Evolutionary conservation across 2,329 filamentous ascomycete species (phyloP), one percentile per base, ranked within the genome.

Genomic region (Aureobasidium melanogenum): DNA sequence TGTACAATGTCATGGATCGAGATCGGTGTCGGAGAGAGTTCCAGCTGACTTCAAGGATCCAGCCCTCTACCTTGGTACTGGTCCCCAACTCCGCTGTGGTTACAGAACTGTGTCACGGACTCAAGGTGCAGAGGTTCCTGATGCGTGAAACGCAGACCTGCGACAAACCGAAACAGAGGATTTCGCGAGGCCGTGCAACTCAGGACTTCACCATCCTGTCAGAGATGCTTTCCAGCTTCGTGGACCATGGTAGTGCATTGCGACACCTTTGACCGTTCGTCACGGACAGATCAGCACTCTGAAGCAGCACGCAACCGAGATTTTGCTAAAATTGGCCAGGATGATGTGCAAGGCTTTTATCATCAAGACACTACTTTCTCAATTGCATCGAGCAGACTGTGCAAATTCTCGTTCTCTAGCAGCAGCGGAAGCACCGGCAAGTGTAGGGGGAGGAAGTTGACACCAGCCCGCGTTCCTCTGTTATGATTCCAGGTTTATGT

Each of bases 71-170:
- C 41, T 34, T 14, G 54, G 54, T 36, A 47, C 41, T 36, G 54
- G 54, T 38, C 19, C 54, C 52, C 19, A 56, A 19, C 6, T 36
- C 41, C 41, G 54, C 41, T 26, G 28, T 36, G 30, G 41, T 36
- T 22, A 30, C 54, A 32, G 32, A 47, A 57, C 54, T 57, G 54
- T 57, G 38, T 28, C 54, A 47, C 41, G 24, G n/a, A n/a, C n/a
- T n/a, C n/a, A n/a, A n/a, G n/a, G 54, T 36, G 54, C 41, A 57
- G 38, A 51, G n/a, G 19, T 10, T 24, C 41, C 41, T 28, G 41
- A 47, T 28, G 54, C 41, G 41, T 57, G 54, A 36, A 47, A 57
- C 54, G 22, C 14, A 46, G 54, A 47, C 52, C 50, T 57, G 54
- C 54, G 41, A 38, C 54, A 47, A 17, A 57, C 54, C 54, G 54